Percentiles rank a stretch among this genome's conserved stretches.
Conservation (phyloP, 805 yeast species). For the Yarrowia yakushimensis region DNA sequence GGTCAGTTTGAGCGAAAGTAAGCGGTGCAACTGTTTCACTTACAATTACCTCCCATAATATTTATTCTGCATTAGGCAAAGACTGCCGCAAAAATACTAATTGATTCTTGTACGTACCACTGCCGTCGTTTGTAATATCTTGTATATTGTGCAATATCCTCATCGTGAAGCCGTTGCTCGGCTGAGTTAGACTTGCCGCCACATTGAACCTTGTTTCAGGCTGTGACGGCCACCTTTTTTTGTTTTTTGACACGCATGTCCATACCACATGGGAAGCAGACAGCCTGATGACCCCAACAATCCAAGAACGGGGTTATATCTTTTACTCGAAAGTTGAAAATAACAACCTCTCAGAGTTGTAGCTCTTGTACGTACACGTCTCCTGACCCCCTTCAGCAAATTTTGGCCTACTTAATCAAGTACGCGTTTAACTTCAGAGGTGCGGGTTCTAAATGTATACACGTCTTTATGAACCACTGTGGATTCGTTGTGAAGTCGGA, state of each 20-base stretch:
- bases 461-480: too few species aligned
- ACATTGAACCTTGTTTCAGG: neutral
- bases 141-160: neutral
- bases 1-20: conserved; percentile 19
- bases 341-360: too few species aligned
- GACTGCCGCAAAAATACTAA: neutral
- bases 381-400: neutral
- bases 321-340: too few species aligned
- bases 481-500: too few species aligned
- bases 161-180: neutral
- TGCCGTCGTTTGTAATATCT: neutral
- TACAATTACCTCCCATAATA: neutral
- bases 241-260: neutral
- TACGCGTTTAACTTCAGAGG: neutral
- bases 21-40: neutral
- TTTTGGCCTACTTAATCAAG: too few species aligned
- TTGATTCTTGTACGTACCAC: neutral
- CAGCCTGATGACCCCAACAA: neutral
- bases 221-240: neutral
- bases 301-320: too few species aligned
- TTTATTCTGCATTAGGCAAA: neutral
- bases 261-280: neutral
- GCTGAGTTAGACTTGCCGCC: neutral
- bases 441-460: too few species aligned
- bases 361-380: neutral